Percentiles rank a stretch among this genome's conserved stretches.
phyloP scores from a whole-genome alignment of 768 basidiomycete species.

The Suillus spraguei region DNA sequence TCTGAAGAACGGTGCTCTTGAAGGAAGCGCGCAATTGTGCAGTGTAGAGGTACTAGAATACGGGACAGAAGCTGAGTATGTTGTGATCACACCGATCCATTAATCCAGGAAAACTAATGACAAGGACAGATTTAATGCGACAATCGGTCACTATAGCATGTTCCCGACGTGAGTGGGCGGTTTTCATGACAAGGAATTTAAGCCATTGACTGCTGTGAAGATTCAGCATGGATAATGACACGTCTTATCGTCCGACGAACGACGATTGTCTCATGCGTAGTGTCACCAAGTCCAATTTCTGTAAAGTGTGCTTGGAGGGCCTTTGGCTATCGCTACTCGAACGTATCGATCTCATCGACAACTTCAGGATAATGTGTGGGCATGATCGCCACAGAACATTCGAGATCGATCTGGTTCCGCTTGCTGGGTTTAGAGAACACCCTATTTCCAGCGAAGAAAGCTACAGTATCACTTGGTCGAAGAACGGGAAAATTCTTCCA shows the following conservation, averaged over 20 bases:
- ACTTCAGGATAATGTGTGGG: slow-evolving; percentile 43
- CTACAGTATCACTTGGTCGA: slow-evolving; percentile 60
- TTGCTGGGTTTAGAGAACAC: slow-evolving; percentile 55
- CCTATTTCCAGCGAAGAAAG: slow-evolving; percentile 40
- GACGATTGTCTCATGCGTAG: slow-evolving; percentile 83
- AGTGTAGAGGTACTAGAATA: slow-evolving; percentile 76
- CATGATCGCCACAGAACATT: slow-evolving; percentile 33
- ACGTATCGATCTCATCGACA: slow-evolving; percentile 64
- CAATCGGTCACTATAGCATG: slow-evolving; percentile 60
- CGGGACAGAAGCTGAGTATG: slow-evolving; percentile 62
- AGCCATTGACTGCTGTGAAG: slow-evolving; percentile 33
- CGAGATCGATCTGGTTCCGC: slow-evolving; percentile 55
- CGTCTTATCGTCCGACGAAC: slow-evolving; percentile 80
- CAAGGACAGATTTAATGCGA: slow-evolving; percentile 55
- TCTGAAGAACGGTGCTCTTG: slow-evolving; percentile 47
- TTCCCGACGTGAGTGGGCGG: slow-evolving; percentile 66
- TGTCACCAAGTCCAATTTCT: slow-evolving; percentile 71
- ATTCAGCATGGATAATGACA: slow-evolving; percentile 57
- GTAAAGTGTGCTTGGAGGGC: slow-evolving; percentile 72
- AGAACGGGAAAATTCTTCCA: slow-evolving; percentile 45
- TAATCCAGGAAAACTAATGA: slow-evolving; percentile 7
- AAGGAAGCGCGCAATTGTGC: slow-evolving; percentile 72
- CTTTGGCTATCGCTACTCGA: slow-evolving; percentile 70
- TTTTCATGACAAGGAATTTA: neutral
- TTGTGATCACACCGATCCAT: neutral